These are phyloP conservation scores for Saccharomycopsis crataegensis DNA, from an alignment of 1,139 yeast species.

Conservation along the genomic window DNA sequence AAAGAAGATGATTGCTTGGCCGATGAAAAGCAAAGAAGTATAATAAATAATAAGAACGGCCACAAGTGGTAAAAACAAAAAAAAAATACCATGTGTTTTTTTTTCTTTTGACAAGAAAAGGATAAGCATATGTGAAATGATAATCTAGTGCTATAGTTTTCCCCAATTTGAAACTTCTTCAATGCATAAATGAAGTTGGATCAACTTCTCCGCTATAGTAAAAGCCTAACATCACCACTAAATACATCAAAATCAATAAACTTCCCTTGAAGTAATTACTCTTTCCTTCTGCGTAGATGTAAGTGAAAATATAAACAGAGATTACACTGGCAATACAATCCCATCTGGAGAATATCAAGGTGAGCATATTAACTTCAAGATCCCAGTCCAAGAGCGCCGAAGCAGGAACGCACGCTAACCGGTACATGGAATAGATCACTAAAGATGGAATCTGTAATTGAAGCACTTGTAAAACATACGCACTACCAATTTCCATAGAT, in stretches of 20 bases:
- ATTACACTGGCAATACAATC: slow-evolving; percentile 82
- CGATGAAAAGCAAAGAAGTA: background rate
- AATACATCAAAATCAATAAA: slow-evolving; percentile 71
- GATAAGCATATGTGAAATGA: no score
- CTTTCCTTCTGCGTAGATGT: slow-evolving; percentile 94
- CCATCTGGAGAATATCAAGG: slow-evolving; percentile 92
- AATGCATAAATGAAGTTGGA: slow-evolving; percentile 10
- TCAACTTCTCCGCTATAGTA: slow-evolving; percentile 44
- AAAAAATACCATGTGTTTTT: background rate
- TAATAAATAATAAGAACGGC: background rate
- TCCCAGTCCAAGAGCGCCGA: slow-evolving; percentile 22
- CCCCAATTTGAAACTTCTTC: background rate
- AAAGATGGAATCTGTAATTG: slow-evolving; percentile 87
- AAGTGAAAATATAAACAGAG: slow-evolving; percentile 84
- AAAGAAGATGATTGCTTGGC: no score
- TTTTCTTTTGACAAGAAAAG: no score
- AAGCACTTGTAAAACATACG: slow-evolving; percentile 96
- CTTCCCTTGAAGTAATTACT: slow-evolving; percentile 95
- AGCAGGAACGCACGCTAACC: slow-evolving; percentile 24
- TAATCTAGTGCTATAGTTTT: no score
- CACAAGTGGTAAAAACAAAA: background rate
- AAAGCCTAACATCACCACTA: slow-evolving; percentile 75
- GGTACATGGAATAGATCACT: slow-evolving; percentile 67
- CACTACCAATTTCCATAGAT: slow-evolving; percentile 96
- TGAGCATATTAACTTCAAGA: slow-evolving; percentile 46